phyloP scores from a whole-genome alignment of 192 early-diverging fungal species.

The Mortierella alpina region DNA sequence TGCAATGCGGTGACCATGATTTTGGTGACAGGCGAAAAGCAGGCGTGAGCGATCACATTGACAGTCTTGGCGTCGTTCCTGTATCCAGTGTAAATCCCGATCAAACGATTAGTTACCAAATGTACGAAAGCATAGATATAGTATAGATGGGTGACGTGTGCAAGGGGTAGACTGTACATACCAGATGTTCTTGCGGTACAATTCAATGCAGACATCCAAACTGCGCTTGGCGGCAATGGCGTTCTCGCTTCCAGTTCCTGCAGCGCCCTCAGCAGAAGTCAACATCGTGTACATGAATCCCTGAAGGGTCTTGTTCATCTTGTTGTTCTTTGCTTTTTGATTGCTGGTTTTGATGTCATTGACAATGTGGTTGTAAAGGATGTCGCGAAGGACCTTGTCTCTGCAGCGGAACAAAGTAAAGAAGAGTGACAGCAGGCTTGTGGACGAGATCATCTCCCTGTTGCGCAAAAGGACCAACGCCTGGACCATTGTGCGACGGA shows the following conservation, averaged over 20 bases:
- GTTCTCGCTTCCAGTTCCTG: constrained; percentile 68
- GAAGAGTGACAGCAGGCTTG: constrained; percentile 86
- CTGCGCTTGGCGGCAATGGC: constrained; percentile 96
- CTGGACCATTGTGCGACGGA: constrained; percentile 90
- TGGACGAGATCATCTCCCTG: constrained; percentile 74
- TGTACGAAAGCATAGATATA: background rate
- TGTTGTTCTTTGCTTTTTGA: constrained; percentile 94
- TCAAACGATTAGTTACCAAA: background rate
- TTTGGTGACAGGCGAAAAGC: constrained; percentile 92
- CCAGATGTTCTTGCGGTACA: constrained; percentile 98
- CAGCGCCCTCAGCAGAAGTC: constrained; percentile 72
- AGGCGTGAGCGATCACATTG: constrained; percentile 97
- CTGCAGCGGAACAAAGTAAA: constrained; percentile 95
- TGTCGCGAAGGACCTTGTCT: constrained; percentile 90
- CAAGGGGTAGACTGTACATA: constrained; percentile 20
- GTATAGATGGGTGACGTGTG: background rate
- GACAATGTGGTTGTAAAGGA: constrained; percentile 94
- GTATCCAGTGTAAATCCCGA: background rate
- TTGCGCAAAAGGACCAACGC: constrained; percentile 89
- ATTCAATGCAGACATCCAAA: constrained; percentile 96
- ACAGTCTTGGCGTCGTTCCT: constrained; percentile 98
- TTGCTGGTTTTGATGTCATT: constrained; percentile 95
- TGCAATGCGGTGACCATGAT: constrained; percentile 92
- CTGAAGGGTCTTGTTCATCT: constrained; percentile 97
- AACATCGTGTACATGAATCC: constrained; percentile 99